phyloP scores from a whole-genome alignment of 1,284 basidiomycete species.

The Microbotryum scabiosae region DNA sequence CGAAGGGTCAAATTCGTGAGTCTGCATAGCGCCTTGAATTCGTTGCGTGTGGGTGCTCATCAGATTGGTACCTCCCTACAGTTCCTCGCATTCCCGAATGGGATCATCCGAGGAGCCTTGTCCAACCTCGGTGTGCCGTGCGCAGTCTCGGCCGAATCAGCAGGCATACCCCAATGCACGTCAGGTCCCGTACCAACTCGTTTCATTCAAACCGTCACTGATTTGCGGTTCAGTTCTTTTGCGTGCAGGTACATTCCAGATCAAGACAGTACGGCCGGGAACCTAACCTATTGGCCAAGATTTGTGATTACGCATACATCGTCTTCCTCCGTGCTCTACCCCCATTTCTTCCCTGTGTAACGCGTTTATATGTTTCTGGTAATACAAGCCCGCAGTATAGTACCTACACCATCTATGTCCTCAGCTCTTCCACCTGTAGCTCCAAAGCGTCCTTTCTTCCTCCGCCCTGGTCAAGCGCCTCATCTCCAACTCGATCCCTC shows the following conservation, averaged over 20 bases:
- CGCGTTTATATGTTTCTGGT: no score
- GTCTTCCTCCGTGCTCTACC: no score
- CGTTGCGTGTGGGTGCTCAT: background rate
- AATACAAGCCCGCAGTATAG: no score
- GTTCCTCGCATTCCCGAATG: conserved; percentile 29
- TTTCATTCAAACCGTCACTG: background rate
- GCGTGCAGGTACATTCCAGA: conserved; percentile 20
- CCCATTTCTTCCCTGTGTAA: no score
- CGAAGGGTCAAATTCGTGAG: conserved; percentile 12
- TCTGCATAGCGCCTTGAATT: background rate
- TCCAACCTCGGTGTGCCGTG: conserved; percentile 29
- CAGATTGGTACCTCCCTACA: background rate
- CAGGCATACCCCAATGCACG: conserved; percentile 19
- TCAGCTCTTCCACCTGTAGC: no score
- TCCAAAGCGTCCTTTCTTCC: no score
- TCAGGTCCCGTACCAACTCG: background rate
- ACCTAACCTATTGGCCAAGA: no score
- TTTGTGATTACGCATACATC: no score
- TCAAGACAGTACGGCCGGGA: conserved; percentile 10
- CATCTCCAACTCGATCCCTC: no score
- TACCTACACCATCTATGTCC: no score
- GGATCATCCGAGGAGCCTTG: conserved; percentile 30
- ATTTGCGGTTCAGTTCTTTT: background rate
- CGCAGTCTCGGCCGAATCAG: conserved; percentile 23
- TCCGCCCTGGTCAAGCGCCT: no score